Base-by-base conservation (phyloP, 1,284 basidiomycete species). In the Puccinia coronata region DNA sequence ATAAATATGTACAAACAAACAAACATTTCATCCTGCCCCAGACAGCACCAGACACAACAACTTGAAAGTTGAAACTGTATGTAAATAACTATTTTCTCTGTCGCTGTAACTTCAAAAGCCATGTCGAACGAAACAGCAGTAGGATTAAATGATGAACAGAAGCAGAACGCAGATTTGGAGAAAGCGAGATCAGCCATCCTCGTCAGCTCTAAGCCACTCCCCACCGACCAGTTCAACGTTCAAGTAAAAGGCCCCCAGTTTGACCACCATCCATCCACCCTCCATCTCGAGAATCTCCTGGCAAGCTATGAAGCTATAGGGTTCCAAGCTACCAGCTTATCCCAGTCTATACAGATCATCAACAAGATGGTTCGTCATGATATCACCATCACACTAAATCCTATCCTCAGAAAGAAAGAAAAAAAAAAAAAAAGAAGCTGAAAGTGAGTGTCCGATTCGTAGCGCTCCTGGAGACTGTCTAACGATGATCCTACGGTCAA, bases 271-370 rank as follows among this genome's bases (percentile, higher is more conserved):
- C 82, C 2, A n/a, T 72, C 70, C 14, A 20, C 85, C 49, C n/a
- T 80, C 41, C 83, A 85, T 8, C 82, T 85, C 23, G 83, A 86
- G 47, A 82, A 82, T 23, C 65, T 86, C 39, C 72, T 86, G 70
- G 74, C 77, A 20, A 82, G 82, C 80, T 85, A 85, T 83, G 82
- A 80, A 14, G 82, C 71, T 14, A 84, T 86, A 14, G 86, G 86
- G 2, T 86, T 86, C 63, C 86, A 86, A 55, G 86, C 86, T 1
- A 83, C 83, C 16, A 85, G 84, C 18, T 82, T 86, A 34, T 80
- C 82, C 14, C 83, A 85, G 61, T 85, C 86, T 28, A 84, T 86
- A 47, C 83, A 84, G 43, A 85, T 86, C 67, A 84, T 86, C 53
- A 83, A 86, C 57, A 82, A 84, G 59, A 86, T 86, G 86, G 83